These are phyloP conservation scores for Phytophthora cactorum DNA, from an alignment of 352 stramenopile species.

Conservation along the genomic window DNA sequence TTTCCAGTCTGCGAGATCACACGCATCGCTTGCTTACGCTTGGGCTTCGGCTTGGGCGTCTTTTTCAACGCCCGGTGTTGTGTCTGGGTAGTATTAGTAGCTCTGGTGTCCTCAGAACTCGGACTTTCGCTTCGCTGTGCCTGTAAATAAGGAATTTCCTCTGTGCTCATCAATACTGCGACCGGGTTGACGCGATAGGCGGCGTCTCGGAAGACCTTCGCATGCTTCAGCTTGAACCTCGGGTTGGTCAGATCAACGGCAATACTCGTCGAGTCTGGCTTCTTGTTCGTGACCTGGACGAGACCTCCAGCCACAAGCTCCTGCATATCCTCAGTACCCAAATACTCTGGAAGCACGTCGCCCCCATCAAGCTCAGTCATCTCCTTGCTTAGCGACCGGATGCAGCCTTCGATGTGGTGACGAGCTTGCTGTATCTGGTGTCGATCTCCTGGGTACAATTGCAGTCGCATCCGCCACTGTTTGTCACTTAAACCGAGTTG, in stretches of 20 bases:
- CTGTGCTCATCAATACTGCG: slow-evolving; percentile 39
- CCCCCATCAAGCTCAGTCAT: slow-evolving; percentile 21
- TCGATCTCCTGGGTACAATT: slow-evolving; percentile 16
- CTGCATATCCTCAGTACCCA: slow-evolving; percentile 28
- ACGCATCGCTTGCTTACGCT: slow-evolving; percentile 25
- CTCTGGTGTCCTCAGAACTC: neutral
- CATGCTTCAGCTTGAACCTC: slow-evolving; percentile 39
- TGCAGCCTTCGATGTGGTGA: slow-evolving; percentile 19
- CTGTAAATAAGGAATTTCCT: slow-evolving; percentile 42
- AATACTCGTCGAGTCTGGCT: slow-evolving; percentile 13
- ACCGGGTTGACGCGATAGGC: slow-evolving; percentile 60
- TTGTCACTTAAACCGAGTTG: slow-evolving; percentile 41
- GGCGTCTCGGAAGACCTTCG: slow-evolving; percentile 42
- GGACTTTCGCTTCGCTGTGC: neutral
- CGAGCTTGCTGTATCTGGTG: slow-evolving; percentile 11
- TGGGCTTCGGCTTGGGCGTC: slow-evolving; percentile 38
- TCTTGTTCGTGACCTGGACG: slow-evolving; percentile 1
- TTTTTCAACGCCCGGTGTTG: slow-evolving; percentile 46
- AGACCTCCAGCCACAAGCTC: slow-evolving; percentile 14
- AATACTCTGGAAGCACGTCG: slow-evolving; percentile 50
- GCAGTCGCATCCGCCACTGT: slow-evolving; percentile 29
- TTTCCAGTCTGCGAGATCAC: slow-evolving; percentile 2
- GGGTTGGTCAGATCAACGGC: slow-evolving; percentile 38
- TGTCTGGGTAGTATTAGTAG: neutral
- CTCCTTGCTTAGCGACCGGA: slow-evolving; percentile 27